Evolutionary conservation across 768 basidiomycete genomes (phyloP), one percentile per base, ranked within the genome.

Genomic region (Chlorophyllum brunneum): DNA sequence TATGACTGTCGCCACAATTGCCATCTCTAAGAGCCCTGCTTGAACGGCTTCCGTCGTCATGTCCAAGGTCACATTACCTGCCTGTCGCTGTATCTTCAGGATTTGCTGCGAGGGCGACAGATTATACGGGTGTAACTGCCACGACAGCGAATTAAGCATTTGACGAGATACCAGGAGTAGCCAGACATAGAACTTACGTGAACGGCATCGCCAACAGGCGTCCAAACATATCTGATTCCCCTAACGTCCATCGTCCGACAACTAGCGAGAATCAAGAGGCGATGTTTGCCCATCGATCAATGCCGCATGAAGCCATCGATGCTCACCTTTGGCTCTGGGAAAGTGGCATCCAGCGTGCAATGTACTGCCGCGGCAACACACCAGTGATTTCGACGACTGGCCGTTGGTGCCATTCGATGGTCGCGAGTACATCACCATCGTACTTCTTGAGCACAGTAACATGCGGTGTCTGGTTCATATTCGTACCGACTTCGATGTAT

Each of bases 31-130:
- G 16, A 81, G 65, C n/a, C 74, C 72, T 4, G 66, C 63, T 47
- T 74, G 69, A 27, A 81, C 61, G 4, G 78, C 77, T 26, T 74
- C 69, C 1, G 72, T 66, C 0, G 75, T 76, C 45, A 81, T 53
- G 46, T 81, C 78, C 4, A 81, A 67, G 2, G 65, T 64, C 48
- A 77, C 64, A 1, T 65, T 62, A 43, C 70, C 65, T 9, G 44
- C 37, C 1, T 55, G 56, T 29, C 58, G 54, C 0, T 69, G 71
- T 16, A 80, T 61, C 23, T 73, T 69, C 3, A 71, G 75, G 18
- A 78, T 47, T 51, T 70, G 63, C 20, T 67, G 67, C 0, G 61
- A 54, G 1, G 49, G 59, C 39, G 57, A 63, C 24, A 54, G 51
- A 11, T 55, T 65, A n/a, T 68, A 62, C 2, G 65, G 66, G 54